phyloP scores from a whole-genome alignment of 495 filamentous ascomycete genomes.

The Amorphotheca resinae region DNA sequence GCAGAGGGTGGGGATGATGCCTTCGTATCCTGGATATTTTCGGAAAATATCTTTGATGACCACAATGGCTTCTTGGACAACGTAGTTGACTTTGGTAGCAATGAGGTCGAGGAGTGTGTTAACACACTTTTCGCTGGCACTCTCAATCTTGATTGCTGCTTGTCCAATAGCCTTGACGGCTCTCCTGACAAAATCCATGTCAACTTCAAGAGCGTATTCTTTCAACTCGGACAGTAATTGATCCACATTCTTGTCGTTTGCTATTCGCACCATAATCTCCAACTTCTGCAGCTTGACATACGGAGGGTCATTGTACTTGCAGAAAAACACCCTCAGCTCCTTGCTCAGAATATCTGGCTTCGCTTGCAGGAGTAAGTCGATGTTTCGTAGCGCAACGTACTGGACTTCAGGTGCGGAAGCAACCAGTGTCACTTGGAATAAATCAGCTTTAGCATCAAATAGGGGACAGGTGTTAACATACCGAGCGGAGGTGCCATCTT shows the following conservation, averaged over 20 bases:
- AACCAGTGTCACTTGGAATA: conserved; percentile 68
- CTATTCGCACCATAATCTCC: conserved; percentile 98
- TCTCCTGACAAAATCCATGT: conserved; percentile 96
- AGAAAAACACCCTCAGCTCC: conserved; percentile 96
- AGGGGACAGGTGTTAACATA: conserved; percentile 26
- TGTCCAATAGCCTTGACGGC: conserved; percentile 94
- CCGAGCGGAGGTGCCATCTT: conserved; percentile 97
- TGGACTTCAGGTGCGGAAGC: conserved; percentile 95
- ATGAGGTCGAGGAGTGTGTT: conserved; percentile 89
- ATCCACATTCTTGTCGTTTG: conserved; percentile 92
- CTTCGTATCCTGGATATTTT: conserved; percentile 95
- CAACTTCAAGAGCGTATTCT: conserved; percentile 94
- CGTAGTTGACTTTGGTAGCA: conserved; percentile 95
- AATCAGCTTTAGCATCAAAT: conserved; percentile 15
- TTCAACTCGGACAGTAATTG: conserved; percentile 89
- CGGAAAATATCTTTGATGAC: conserved; percentile 98
- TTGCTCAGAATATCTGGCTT: conserved; percentile 94
- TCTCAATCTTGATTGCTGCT: conserved; percentile 96
- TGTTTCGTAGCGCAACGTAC: conserved; percentile 92
- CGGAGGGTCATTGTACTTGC: conserved; percentile 98
- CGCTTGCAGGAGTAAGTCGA: conserved; percentile 88
- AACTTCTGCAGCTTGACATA: conserved; percentile 97
- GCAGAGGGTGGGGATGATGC: conserved; percentile 92
- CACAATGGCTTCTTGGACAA: conserved; percentile 94
- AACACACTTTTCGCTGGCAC: conserved; percentile 85